phyloP scores from a whole-genome alignment of 2,329 filamentous ascomycete species.

The Penicillium sp. region DNA sequence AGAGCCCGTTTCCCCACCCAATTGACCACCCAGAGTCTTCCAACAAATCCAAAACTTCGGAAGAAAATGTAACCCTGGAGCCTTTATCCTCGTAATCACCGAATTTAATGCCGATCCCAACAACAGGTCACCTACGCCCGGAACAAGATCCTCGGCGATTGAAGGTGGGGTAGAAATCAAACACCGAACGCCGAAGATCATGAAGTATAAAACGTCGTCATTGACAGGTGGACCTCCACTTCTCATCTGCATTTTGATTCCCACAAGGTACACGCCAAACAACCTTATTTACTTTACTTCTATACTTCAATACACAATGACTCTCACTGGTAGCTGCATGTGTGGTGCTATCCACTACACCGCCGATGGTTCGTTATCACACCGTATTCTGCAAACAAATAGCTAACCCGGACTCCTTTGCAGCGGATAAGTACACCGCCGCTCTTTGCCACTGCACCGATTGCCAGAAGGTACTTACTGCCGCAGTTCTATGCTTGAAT shows the following conservation, averaged over 20 bases:
- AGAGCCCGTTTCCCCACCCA: background rate
- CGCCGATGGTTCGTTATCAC: conserved; percentile 21
- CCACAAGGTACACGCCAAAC: conserved; percentile 15
- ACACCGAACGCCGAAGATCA: background rate
- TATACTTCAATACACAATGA: conserved; percentile 19
- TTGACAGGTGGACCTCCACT: background rate
- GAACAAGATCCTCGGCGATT: background rate
- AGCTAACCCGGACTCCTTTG: background rate
- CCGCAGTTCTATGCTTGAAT: background rate
- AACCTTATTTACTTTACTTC: background rate
- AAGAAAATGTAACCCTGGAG: background rate
- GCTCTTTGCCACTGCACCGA: conserved; percentile 57
- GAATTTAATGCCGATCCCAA: background rate
- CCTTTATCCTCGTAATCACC: background rate
- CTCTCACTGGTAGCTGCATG: conserved; percentile 35
- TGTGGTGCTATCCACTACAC: conserved; percentile 34
- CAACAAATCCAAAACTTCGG: background rate
- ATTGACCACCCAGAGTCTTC: background rate
- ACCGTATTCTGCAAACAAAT: too few relatives aligned
- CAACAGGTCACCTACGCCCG: background rate
- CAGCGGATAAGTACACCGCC: conserved; percentile 45
- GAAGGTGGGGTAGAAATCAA: background rate
- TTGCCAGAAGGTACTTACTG: conserved; percentile 52
- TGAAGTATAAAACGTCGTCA: background rate
- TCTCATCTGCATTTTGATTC: conserved; percentile 13